These are phyloP conservation scores for Apiosordaria backusii DNA, from an alignment of 495 filamentous ascomycete species.

Conservation along the genomic window DNA sequence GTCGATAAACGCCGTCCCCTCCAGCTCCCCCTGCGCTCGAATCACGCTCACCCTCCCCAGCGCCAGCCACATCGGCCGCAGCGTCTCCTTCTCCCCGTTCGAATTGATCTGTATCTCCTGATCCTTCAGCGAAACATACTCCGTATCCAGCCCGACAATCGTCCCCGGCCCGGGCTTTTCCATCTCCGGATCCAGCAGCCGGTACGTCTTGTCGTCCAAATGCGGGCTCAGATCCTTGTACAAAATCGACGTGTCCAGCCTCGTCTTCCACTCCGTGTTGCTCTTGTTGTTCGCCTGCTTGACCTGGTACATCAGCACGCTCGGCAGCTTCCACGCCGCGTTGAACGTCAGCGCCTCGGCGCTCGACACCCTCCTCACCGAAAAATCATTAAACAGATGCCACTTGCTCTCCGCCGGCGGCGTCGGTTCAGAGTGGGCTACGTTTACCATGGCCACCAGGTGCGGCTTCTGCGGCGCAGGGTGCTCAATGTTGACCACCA, in stretches of 20 bases:
- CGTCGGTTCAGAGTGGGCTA: slow-evolving; percentile 63
- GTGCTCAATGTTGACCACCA: slow-evolving; percentile 84
- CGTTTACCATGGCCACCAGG: slow-evolving; percentile 86
- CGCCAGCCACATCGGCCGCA: slow-evolving; percentile 77
- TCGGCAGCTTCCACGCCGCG: slow-evolving; percentile 84
- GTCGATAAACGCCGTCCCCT: slow-evolving; percentile 88
- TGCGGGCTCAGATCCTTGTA: slow-evolving; percentile 57
- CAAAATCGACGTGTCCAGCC: slow-evolving; percentile 75
- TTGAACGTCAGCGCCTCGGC: slow-evolving; percentile 88
- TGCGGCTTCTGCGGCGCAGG: slow-evolving; percentile 81
- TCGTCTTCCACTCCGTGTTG: slow-evolving; percentile 80
- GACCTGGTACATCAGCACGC: slow-evolving; percentile 78
- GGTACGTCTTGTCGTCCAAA: slow-evolving; percentile 47
- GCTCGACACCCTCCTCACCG: slow-evolving; percentile 70
- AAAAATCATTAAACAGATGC: slow-evolving; percentile 97
- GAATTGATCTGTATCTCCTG: slow-evolving; percentile 92
- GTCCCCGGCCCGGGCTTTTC: slow-evolving; percentile 68
- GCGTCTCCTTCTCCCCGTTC: slow-evolving; percentile 80
- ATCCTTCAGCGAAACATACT: slow-evolving; percentile 87
- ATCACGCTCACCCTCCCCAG: slow-evolving; percentile 87
- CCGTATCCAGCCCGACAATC: slow-evolving; percentile 86
- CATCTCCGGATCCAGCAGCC: slow-evolving; percentile 54
- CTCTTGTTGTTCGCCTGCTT: slow-evolving; percentile 69
- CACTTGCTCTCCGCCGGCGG: slow-evolving; percentile 60
- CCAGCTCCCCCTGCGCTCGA: slow-evolving; percentile 67